Evolutionary conservation across 2,329 filamentous ascomycete species (phyloP), one percentile per base, ranked within the genome.

Genomic region (Aspergillus vadensis): DNA sequence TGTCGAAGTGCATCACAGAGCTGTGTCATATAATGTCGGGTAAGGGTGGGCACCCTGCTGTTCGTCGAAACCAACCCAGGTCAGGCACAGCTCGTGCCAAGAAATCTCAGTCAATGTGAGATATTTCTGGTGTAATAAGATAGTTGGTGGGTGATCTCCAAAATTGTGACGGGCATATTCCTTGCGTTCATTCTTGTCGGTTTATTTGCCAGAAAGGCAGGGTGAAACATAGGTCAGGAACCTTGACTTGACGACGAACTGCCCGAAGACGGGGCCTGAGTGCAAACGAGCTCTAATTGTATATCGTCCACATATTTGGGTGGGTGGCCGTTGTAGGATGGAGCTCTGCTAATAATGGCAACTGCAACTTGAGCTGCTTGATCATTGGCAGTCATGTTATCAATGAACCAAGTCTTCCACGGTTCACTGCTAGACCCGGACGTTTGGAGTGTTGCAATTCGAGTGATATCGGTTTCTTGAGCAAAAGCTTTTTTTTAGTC

Each of bases 321-420:
- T 12, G 67, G 69, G 7, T 59, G 27, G 32, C 67, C 69, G 32
- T 71, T 66, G 48, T 69, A 72, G 2, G 67, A 65, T 3, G 75
- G 75, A 2, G 63, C 66, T 5, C 75, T 71, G 65, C 72, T 73
- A 55, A 77, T 65, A 25, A 77, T 76, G 2, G 70, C 75, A 19
- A 77, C 72, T 9, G 73, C 75, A 3, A 77, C 71, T 55, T 77
- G 74, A 9, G 66, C 65, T 3, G 75, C 75, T 58, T 76, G 74
- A 17, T 74, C 63, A 15, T 44, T 36, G 19, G 72, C 66, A 2
- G 68, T 74, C 67, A 74, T 74, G 36, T 70, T 65, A 50, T 75
- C 70, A 23, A 76, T 64, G 55, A 72, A 76, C 72, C 70, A 76
- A n/a, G 74, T 73, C 56, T 70, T 70, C 75, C 74, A 77, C 2